Evolutionary conservation across 1,284 basidiomycete species (phyloP).

Genomic region (Laetiporus sulphureus): DNA sequence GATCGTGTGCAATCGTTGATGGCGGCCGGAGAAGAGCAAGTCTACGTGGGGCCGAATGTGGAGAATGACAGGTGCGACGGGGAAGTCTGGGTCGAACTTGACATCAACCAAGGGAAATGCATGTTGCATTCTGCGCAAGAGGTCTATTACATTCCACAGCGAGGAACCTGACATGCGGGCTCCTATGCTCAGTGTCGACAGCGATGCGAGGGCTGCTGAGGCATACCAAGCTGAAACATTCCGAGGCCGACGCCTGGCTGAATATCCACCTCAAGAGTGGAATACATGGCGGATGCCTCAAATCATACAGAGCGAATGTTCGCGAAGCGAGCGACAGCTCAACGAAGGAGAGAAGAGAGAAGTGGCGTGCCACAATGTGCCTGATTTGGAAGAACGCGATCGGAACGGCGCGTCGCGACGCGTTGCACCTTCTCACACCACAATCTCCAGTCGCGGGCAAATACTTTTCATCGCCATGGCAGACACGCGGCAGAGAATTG

Average conservation of each 20-base stretch:
- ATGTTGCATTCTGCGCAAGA: slow-evolving; percentile 54
- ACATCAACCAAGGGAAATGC: slow-evolving; percentile 77
- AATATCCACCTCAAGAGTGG: slow-evolving; percentile 67
- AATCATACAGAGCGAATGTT: not conserved
- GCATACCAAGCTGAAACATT: slow-evolving; percentile 67
- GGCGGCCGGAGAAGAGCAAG: slow-evolving; percentile 69
- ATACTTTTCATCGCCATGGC: slow-evolving; percentile 24
- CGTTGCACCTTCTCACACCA: slow-evolving; percentile 14
- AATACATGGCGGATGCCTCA: slow-evolving; percentile 39
- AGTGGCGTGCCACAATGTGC: not conserved
- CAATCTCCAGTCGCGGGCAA: slow-evolving; percentile 23
- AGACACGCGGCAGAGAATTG: slow-evolving; percentile 44
- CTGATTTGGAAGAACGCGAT: slow-evolving; percentile 8
- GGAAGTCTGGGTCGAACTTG: slow-evolving; percentile 76
- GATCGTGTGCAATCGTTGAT: slow-evolving; percentile 74
- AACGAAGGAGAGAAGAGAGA: no score
- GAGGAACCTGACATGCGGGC: slow-evolving; percentile 51
- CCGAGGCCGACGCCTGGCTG: slow-evolving; percentile 74
- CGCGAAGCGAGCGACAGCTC: no score
- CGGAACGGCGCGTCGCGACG: slow-evolving; percentile 18
- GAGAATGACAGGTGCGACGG: slow-evolving; percentile 68
- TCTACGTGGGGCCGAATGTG: slow-evolving; percentile 75
- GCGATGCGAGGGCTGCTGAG: slow-evolving; percentile 1
- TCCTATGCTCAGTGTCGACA: not conserved
- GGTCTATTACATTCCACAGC: slow-evolving; percentile 75